Base-by-base conservation (phyloP, 2,329 filamentous ascomycete genomes). In the Trichoderma sp. region DNA sequence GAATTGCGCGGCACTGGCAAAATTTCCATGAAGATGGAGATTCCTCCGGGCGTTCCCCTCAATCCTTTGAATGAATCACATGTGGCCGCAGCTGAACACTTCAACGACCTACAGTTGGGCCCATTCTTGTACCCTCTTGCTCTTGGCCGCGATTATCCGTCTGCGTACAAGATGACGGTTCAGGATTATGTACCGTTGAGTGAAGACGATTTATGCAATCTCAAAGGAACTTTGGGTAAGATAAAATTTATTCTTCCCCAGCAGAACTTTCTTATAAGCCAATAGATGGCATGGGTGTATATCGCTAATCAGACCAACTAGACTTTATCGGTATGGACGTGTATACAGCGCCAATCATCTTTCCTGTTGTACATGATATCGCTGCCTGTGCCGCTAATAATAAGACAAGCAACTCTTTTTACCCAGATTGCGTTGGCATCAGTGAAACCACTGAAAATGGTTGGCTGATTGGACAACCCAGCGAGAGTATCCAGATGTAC, bases 61-160 rank as follows among this genome's bases (percentile, higher is more conserved):
- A 75, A 85, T 29, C 40, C 19, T 2, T 19, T n/a, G 40, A 19
- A 47, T 19, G 5, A n/a, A 47, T 47, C 40, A 1, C 40, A 47
- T n/a, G 40, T 47, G 40, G 40, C 40, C 19, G 40, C 40, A 47
- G 19, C 40, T n/a, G 40, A 19, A 77, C 80, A 82, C 70, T 85
- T 83, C 73, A 81, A 83, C 70, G 81, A 81, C 7, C 80, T 84
- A 33, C 81, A 83, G 53, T 76, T 88, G 0, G 83, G 81, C 2
- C 81, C 83, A 1, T 86, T 86, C 70, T 80, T 80, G 16, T 85
- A 87, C 72, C 85, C 86, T 0, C 81, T 87, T 27, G 86, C 83
- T 72, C 79, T 87, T 0, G 83, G 84, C 2, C 72, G 80, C 62
- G 83, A 87, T 70, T 87, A 86, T 61, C 85, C 85, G 0, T 79